Percentiles rank a stretch among this genome's conserved stretches.
Evolutionary conservation across 495 filamentous ascomycete species (phyloP).

Genomic region (Endocarpon pusillum): DNA sequence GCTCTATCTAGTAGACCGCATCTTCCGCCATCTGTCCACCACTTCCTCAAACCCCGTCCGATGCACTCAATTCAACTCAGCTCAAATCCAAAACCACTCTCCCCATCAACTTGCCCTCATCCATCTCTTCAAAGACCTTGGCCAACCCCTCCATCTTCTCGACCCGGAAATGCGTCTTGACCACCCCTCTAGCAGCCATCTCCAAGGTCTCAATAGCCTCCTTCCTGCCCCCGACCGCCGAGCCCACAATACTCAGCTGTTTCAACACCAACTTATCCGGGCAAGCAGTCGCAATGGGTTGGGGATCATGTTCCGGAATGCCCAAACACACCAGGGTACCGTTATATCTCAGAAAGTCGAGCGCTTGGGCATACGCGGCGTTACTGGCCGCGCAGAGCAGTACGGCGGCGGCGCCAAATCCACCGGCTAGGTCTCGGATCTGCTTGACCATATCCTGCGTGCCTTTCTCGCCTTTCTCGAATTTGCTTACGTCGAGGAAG

Average conservation of each 20-base stretch:
- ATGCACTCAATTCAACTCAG: no score
- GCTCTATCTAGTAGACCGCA: no score
- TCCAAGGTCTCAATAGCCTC: conserved; percentile 53
- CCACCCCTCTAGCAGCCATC: conserved; percentile 41
- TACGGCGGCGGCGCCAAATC: conserved; percentile 44
- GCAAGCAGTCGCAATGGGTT: conserved; percentile 38
- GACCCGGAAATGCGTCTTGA: conserved; percentile 39
- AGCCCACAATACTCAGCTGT: conserved; percentile 39
- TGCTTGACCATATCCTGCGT: conserved; percentile 35
- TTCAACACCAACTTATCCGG: conserved; percentile 33
- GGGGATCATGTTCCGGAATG: conserved; percentile 41
- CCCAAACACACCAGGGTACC: conserved; percentile 52
- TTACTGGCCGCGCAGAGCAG: conserved; percentile 50
- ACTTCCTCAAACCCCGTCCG: no score
- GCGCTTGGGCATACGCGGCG: conserved; percentile 41
- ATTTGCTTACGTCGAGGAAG: conserved; percentile 49
- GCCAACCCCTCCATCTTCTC: conserved; percentile 48
- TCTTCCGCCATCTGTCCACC: no score
- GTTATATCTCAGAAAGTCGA: conserved; percentile 43
- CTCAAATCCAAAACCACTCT: conserved; percentile 42
- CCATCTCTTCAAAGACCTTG: conserved; percentile 42
- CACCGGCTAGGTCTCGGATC: conserved; percentile 30
- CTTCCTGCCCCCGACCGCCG: conserved; percentile 43
- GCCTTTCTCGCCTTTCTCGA: conserved; percentile 28
- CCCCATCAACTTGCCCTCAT: conserved; percentile 36